Base-by-base conservation (phyloP, 108 stramenopile genomes). In the Cyclotella choctawhatcheeana region DNA sequence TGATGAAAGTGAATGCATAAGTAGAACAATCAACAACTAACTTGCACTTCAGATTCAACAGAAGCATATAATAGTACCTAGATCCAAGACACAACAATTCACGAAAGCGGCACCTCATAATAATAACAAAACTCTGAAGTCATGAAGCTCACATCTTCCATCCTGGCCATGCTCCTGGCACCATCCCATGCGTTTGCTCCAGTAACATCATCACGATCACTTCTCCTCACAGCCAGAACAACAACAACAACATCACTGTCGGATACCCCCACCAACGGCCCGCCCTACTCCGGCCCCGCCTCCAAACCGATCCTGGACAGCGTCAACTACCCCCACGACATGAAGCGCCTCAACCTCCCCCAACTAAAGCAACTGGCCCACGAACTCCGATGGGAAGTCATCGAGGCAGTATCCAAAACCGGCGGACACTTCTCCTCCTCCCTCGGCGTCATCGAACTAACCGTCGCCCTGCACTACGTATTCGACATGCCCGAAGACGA, bases 401-500 rank as follows among this genome's bases (percentile, higher is more conserved):
- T 97, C 51, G 90, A 94, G 65, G 75, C 93, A n/a, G 98, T 98
- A 8, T 97, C 96, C 40, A 96, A 97, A 82, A 97, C 97, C 17
- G 98, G 98, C 12, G 98, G 98, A 58, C 98, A 98, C 82, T 88
- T 98, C 69, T 89, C 92, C 68, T 93, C 92, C 29, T 88, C 88
- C 17, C 82, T 98, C 59, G 98, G 98, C 18, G 98, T 98, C 8
- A 89, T 93, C 10, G 98, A 98, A 71, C 84, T 98, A 34, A 98
- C 98, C 25, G 96, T 97, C 24, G 98, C 98, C 2, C 75, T 98
- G 54, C 98, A 98, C 77, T 95, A 97, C 77, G 97, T 98, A 30
- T 98, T 97, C 77, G 93, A 97, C 77, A 96, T 97, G 91, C 98
- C 98, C 63, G 92, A 95, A 56, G 98, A 98, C 79, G 92, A 95